Evolutionary conservation across 1,284 basidiomycete genomes (phyloP).

Genomic region (Cutaneotrichosporon spelunceum): DNA sequence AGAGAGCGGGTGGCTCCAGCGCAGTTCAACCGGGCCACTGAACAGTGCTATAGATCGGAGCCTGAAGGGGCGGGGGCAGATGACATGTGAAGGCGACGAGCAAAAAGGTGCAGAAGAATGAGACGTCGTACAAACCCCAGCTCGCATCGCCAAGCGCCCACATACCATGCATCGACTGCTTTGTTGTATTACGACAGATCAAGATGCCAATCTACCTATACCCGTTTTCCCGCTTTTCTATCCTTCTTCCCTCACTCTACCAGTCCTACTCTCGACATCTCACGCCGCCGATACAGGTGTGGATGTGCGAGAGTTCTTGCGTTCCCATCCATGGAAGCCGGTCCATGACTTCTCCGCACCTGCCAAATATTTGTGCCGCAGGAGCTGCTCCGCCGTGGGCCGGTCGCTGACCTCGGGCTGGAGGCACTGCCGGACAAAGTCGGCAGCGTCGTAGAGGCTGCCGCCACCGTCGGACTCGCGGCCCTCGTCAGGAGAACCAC

Average conservation of each 20-base stretch:
- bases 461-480: conserved; percentile 48
- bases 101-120: too few species aligned
- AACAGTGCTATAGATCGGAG: too few species aligned
- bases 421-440: conserved; percentile 48
- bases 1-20: too few species aligned
- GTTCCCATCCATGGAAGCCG: conserved; percentile 43
- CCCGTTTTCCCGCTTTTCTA: neutral
- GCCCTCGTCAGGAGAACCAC: conserved; percentile 37
- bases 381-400: conserved; percentile 45
- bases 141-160: neutral
- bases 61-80: too few species aligned
- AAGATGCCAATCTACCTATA: neutral
- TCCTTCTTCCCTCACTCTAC: neutral
- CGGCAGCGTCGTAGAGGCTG: conserved; percentile 44
- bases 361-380: conserved; percentile 43
- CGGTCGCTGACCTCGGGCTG: conserved; percentile 41
- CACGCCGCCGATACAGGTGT: neutral
- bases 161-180: neutral
- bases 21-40: too few species aligned
- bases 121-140: too few species aligned
- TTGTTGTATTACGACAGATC: neutral
- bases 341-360: conserved; percentile 43
- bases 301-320: conserved; percentile 4
- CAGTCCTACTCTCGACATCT: neutral
- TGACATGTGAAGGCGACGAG: too few species aligned